Evolutionary conservation across 441 rosid genomes (phyloP), one percentile per base, ranked within the genome.

Genomic region (Hura crepitans): DNA sequence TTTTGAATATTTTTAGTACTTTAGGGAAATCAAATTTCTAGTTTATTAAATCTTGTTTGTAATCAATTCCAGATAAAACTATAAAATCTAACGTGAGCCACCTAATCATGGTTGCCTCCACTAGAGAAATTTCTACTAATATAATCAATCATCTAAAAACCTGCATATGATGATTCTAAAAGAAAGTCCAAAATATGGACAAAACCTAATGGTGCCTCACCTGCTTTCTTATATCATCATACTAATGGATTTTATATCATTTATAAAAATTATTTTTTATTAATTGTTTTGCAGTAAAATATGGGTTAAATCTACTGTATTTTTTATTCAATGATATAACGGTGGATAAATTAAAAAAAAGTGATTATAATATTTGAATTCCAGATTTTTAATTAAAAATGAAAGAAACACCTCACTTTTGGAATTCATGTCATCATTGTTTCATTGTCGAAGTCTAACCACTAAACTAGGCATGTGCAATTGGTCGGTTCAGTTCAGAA

Each of bases 341-440:
- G n/a, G n/a, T n/a, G n/a, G n/a, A n/a, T n/a, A n/a, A n/a, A n/a
- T n/a, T n/a, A n/a, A n/a, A n/a, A n/a, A n/a, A n/a, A n/a, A n/a
- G n/a, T n/a, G n/a, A n/a, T n/a, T n/a, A n/a, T n/a, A n/a, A n/a
- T n/a, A n/a, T n/a, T n/a, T n/a, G n/a, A n/a, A n/a, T n/a, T n/a
- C n/a, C n/a, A n/a, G n/a, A n/a, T n/a, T n/a, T n/a, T n/a, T n/a
- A n/a, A n/a, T n/a, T n/a, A n/a, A n/a, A n/a, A n/a, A n/a, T n/a
- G n/a, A n/a, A n/a, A n/a, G n/a, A n/a, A n/a, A n/a, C n/a, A n/a
- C n/a, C n/a, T 0, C 46, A 37, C 69, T 42, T 77, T 66, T 68
- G 70, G 75, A 67, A 62, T 74, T 59, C 20, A 2, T n/a, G 37
- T 51, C 37, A 57, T 66, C 51, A 69, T 55, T 55, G 65, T 56